Evolutionary conservation across 1,284 basidiomycete species (phyloP).

Genomic region (Pseudomicrostroma phylloplanum): DNA sequence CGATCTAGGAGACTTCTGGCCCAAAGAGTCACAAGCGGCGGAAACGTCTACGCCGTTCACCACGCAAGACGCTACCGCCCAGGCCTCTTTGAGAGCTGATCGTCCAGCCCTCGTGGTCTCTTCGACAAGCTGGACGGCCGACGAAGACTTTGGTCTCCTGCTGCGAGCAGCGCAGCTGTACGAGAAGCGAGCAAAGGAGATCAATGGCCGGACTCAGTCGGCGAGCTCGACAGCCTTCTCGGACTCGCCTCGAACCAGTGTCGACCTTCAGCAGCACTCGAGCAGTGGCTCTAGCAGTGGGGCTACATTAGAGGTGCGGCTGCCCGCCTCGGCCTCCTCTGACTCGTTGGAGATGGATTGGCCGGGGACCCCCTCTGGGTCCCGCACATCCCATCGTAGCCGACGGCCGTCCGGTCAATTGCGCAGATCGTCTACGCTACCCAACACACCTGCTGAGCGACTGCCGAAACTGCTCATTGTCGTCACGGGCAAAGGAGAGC

Average conservation of each 20-base stretch:
- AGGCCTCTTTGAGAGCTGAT: conserved; percentile 19
- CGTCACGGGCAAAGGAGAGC: conserved; percentile 86
- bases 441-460: conserved; percentile 17
- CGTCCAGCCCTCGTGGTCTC: conserved; percentile 81
- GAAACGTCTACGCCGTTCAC: conserved; percentile 28
- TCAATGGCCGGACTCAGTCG: conserved; percentile 7
- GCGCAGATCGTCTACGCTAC: conserved; percentile 9
- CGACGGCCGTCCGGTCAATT: not conserved
- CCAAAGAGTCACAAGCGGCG: conserved; percentile 9
- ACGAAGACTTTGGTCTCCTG: conserved; percentile 87
- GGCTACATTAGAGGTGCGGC: not conserved
- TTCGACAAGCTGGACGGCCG: conserved; percentile 94
- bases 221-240: no score
- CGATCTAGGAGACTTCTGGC: conserved; percentile 22
- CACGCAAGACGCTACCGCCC: not conserved
- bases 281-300: not conserved
- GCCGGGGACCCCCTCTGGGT: not conserved
- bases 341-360: not conserved
- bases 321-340: not conserved
- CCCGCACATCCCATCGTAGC: not conserved
- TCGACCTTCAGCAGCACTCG: not conserved
- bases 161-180: conserved; percentile 55
- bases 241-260: not conserved
- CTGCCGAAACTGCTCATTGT: conserved; percentile 59
- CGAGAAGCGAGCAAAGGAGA: conserved; percentile 57